These are phyloP conservation scores for Talaromyces sp. DNA, from an alignment of 2,329 filamentous ascomycete genomes.

Conservation along the genomic window DNA sequence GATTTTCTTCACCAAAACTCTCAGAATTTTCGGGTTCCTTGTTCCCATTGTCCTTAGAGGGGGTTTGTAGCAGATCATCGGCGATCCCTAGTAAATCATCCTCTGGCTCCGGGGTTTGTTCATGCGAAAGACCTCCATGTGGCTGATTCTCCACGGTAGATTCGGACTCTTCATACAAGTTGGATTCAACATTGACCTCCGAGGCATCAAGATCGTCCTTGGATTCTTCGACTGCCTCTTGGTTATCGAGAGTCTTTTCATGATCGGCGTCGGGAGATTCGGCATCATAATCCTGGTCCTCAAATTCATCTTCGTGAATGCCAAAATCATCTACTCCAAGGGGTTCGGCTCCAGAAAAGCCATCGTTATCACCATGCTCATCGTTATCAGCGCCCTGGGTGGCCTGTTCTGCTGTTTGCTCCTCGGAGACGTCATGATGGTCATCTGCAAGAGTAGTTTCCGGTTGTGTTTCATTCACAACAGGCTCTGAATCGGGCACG, in stretches of 20 bases:
- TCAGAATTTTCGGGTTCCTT: constrained; percentile 12
- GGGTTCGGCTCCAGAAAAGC: constrained; percentile 14
- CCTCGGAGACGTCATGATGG: constrained; percentile 8
- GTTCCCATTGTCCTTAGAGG: constrained; percentile 16
- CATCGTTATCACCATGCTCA: constrained; percentile 21
- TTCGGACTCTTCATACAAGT: constrained; percentile 22
- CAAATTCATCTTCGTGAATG: constrained; percentile 6
- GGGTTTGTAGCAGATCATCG: constrained; percentile 36
- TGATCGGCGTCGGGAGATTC: neutral
- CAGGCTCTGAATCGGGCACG: constrained; percentile 19
- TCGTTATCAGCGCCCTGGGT: constrained; percentile 31
- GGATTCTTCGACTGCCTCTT: constrained; percentile 10
- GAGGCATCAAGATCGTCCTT: constrained; percentile 14
- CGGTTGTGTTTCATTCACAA: constrained; percentile 18
- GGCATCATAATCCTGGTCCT: neutral
- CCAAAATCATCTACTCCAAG: neutral
- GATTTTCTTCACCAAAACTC: constrained; percentile 19
- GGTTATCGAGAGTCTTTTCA: neutral
- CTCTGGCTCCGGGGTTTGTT: constrained; percentile 21
- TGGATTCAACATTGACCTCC: constrained; percentile 14
- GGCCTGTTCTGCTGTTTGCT: constrained; percentile 34
- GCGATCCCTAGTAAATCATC: constrained; percentile 37
- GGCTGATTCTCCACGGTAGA: constrained; percentile 18
- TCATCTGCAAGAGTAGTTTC: constrained; percentile 14
- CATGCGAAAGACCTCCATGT: constrained; percentile 16